Conservation (phyloP, 495 filamentous ascomycete species). For the Pyrenopolyporus hunteri region DNA sequence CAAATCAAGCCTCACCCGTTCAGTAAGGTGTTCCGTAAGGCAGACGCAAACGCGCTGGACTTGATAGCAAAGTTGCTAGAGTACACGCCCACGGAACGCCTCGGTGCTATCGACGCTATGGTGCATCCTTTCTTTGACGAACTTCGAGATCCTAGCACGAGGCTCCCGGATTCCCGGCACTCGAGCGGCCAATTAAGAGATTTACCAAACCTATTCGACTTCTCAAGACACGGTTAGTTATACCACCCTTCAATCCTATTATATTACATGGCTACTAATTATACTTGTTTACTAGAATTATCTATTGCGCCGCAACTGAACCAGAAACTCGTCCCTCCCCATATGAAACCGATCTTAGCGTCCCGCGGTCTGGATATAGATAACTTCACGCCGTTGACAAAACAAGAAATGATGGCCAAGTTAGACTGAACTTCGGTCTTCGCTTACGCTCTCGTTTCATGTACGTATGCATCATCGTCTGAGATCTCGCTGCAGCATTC, state of each 20-base stretch:
- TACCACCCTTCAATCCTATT: background rate
- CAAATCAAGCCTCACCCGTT: conserved; percentile 99
- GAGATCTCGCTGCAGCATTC: conserved; percentile 41
- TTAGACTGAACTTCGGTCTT: conserved; percentile 73
- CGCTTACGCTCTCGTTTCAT: conserved; percentile 35
- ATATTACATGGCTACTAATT: conserved; percentile 18
- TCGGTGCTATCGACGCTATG: conserved; percentile 95
- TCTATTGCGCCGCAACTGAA: conserved; percentile 92
- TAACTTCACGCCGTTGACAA: conserved; percentile 86
- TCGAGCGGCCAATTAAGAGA: conserved; percentile 75
- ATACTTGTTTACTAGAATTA: conserved; percentile 67
- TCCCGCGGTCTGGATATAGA: conserved; percentile 88
- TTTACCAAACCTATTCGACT: conserved; percentile 88
- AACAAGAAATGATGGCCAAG: conserved; percentile 96
- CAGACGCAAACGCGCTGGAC: conserved; percentile 89
- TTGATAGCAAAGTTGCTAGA: conserved; percentile 91
- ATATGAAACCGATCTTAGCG: conserved; percentile 75
- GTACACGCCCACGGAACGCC: conserved; percentile 94
- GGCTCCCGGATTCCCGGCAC: conserved; percentile 92
- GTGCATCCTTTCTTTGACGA: conserved; percentile 99
- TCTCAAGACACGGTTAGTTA: conserved; percentile 86
- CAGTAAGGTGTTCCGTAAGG: conserved; percentile 98
- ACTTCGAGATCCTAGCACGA: conserved; percentile 83
- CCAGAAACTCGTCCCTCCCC: conserved; percentile 80
- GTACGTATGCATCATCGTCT: conserved; percentile 35